phyloP scores from a whole-genome alignment of 495 filamentous ascomycete species.

The Hypoxylon trugodes region DNA sequence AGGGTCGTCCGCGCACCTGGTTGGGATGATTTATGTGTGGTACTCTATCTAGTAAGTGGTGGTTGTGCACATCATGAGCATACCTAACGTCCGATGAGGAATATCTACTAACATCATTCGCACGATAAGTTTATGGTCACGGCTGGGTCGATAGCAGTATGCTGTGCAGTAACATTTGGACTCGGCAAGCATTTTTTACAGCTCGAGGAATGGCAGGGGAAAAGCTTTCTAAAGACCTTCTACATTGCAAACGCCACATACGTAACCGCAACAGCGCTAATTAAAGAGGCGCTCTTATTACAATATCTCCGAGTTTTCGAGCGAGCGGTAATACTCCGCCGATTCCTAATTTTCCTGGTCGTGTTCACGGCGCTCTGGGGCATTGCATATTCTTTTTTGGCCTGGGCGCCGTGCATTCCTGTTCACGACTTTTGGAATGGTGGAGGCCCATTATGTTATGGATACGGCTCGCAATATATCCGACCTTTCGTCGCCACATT shows the following conservation, averaged over 20 bases:
- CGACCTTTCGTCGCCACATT: conserved; percentile 41
- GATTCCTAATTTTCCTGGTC: conserved; percentile 27
- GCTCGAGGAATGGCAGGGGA: conserved; percentile 21
- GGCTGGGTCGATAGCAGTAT: conserved; percentile 36
- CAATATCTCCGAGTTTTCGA: conserved; percentile 48
- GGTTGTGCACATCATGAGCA: not conserved
- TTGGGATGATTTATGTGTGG: conserved; percentile 49
- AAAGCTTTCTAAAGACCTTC: conserved; percentile 37
- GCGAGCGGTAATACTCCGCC: conserved; percentile 25
- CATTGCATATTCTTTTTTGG: conserved; percentile 42
- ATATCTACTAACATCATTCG: conserved; percentile 4
- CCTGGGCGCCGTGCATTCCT: conserved; percentile 47
- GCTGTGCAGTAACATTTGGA: conserved; percentile 30
- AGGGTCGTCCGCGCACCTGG: conserved; percentile 35
- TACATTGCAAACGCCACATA: conserved; percentile 46
- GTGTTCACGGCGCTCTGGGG: conserved; percentile 44
- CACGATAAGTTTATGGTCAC: conserved; percentile 29
- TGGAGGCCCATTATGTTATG: conserved; percentile 32
- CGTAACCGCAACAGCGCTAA: conserved; percentile 40
- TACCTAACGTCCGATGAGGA: not conserved
- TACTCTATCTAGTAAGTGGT: conserved; percentile 40
- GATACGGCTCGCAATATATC: conserved; percentile 38
- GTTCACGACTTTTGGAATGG: conserved; percentile 38
- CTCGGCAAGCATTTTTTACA: conserved; percentile 40
- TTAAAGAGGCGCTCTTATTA: conserved; percentile 48